Base-by-base conservation (phyloP, 768 basidiomycete species). In the Pulveroboletus sp. region DNA sequence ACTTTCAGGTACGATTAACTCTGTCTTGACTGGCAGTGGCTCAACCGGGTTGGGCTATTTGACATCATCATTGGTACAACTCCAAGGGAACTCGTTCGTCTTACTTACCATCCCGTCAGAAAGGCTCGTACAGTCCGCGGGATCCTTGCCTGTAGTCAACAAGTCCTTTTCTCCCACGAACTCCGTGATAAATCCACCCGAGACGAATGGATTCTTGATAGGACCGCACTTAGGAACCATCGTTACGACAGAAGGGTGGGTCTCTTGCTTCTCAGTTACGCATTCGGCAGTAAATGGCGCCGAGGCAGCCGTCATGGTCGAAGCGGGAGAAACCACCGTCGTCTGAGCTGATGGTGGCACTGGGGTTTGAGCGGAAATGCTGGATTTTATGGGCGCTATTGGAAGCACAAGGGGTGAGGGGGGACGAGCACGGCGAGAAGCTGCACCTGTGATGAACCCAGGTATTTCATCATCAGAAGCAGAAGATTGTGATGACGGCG, bases 121-220 rank as follows among this genome's bases (percentile, higher is more conserved):
- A 21, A 38, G 28, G n/a, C 49, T 49, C 35, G 18, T 31, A 30
- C n/a, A 45, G 9, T 68, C 66, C 13, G 33, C 42, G 17, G 57
- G 54, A 27, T 56, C 58, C 45, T 62, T 66, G 38, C 27, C 59
- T 11, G 49, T 62, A 8, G 48, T 56, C 13, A 54, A 28, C 5
- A 63, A 60, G 11, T 62, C 58, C 17, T 59, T 60, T 32, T 56
- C 56, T 17, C 67, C 68, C 30, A 68, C 68, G 32, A 78, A 77
- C 43, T 75, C 75, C 13, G 73, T 73, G 49, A 77, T 63, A 40
- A 76, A 74, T 17, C 78, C 76, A n/a, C 70, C 74, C 9, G 77
- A 77, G 10, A 79, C 72, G 48, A 80, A 78, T n/a, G 76, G 70
- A 58, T 75, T 78, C 39, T 61, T 59, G 35, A 69, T 40, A 4